Evolutionary conservation across 129 eudicot genomes (phyloP).

Genomic region (Flaveria linearis): DNA sequence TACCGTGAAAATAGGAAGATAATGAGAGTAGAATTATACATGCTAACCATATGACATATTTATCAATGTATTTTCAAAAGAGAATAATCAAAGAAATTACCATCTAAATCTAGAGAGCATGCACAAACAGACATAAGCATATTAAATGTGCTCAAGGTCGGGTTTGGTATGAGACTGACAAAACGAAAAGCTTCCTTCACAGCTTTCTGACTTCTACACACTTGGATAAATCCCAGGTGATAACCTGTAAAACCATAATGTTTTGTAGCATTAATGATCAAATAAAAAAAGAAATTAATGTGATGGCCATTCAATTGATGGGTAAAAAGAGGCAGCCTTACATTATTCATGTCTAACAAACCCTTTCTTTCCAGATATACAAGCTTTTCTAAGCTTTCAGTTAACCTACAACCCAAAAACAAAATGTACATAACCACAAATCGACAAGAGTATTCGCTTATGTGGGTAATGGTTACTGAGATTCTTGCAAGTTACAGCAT

Average conservation of each 20-base stretch:
- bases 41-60: slow-evolving; percentile 1
- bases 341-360: slow-evolving; percentile 83
- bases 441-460: slow-evolving; percentile 5
- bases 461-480: slow-evolving; percentile 10
- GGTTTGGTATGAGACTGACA: slow-evolving; percentile 71
- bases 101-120: slow-evolving; percentile 70
- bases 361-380: slow-evolving; percentile 78
- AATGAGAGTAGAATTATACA: background rate
- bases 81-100: slow-evolving; percentile 38
- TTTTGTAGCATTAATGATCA: slow-evolving; percentile 20
- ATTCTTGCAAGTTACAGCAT: slow-evolving; percentile 7
- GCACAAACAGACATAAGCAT: slow-evolving; percentile 95
- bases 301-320: slow-evolving; percentile 8
- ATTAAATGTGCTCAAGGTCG: slow-evolving; percentile 91
- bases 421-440: slow-evolving; percentile 13
- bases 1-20: slow-evolving; percentile 6
- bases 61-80: background rate
- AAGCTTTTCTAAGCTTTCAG: slow-evolving; percentile 79
- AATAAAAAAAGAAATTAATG: slow-evolving; percentile 11
- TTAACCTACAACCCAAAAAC: slow-evolving; percentile 58
- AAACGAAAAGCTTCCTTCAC: slow-evolving; percentile 90
- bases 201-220: slow-evolving; percentile 78
- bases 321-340: slow-evolving; percentile 39
- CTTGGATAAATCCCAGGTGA: slow-evolving; percentile 66
- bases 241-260: slow-evolving; percentile 61